Percentiles rank a stretch among this genome's conserved stretches.
These are phyloP conservation scores for Luffa aegyptiaca DNA, from an alignment of 306 rosid genomes.

Conservation along the genomic window DNA sequence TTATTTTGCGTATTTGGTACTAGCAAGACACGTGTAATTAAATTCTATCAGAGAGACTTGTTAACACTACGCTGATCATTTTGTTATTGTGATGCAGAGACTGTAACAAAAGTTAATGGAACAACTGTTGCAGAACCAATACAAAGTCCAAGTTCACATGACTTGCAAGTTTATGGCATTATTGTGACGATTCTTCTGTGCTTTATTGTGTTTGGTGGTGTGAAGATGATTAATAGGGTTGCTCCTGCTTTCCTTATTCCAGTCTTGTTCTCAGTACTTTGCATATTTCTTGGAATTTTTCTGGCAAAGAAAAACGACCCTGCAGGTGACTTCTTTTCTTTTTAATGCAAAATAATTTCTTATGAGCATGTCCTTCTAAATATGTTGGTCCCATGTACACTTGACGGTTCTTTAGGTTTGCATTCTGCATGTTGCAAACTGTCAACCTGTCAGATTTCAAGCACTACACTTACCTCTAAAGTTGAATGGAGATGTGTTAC, in stretches of 20 bases:
- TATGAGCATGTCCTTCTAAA: not conserved
- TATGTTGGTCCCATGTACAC: not conserved
- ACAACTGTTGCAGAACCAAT: slow-evolving; percentile 48
- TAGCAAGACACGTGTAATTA: not conserved
- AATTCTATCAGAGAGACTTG: not conserved
- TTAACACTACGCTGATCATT: slow-evolving; percentile 11
- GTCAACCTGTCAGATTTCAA: not conserved
- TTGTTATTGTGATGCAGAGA: slow-evolving; percentile 44
- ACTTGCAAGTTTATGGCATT: slow-evolving; percentile 92
- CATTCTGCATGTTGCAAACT: not conserved
- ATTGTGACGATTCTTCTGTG: slow-evolving; percentile 85
- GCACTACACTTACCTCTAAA: not conserved
- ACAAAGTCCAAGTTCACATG: slow-evolving; percentile 69
- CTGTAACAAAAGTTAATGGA: slow-evolving; percentile 66
- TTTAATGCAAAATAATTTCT: not conserved
- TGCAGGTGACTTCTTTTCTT: slow-evolving; percentile 35
- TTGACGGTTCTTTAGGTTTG: not conserved
- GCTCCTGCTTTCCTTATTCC: slow-evolving; percentile 97
- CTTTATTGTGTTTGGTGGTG: slow-evolving; percentile 98
- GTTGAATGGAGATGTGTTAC: not conserved
- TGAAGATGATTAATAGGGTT: slow-evolving; percentile 93
- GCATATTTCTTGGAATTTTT: slow-evolving; percentile 74
- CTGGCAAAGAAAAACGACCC: slow-evolving; percentile 68
- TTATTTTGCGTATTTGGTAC: not conserved
- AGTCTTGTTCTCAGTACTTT: slow-evolving; percentile 66